phyloP scores from a whole-genome alignment of 257 asterid species.

The Gardenia jasminoides region DNA sequence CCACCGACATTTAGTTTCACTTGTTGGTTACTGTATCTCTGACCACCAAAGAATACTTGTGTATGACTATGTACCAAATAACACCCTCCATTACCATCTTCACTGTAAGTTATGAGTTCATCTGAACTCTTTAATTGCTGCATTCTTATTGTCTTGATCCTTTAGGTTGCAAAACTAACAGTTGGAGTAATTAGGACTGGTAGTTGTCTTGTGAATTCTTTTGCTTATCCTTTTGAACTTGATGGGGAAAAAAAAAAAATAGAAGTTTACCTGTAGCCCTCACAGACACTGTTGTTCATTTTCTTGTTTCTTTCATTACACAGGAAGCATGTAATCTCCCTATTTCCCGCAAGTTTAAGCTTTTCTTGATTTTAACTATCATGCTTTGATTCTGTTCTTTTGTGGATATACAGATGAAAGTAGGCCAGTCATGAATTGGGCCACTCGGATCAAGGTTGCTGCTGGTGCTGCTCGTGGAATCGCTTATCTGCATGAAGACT shows the following conservation, averaged over 20 bases:
- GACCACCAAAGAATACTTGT: slow-evolving; percentile 79
- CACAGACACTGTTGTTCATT: too few species aligned
- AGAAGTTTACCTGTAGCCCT: not conserved
- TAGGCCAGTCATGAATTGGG: slow-evolving; percentile 79
- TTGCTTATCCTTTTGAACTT: not conserved
- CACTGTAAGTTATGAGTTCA: slow-evolving; percentile 58
- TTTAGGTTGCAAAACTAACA: not conserved
- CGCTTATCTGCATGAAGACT: slow-evolving; percentile 98
- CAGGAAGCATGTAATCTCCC: not conserved
- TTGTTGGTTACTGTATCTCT: slow-evolving; percentile 91
- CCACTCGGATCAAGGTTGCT: slow-evolving; percentile 72
- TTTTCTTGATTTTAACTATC: not conserved
- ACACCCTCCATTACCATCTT: slow-evolving; percentile 92
- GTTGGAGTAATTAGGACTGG: not conserved
- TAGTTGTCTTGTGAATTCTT: not conserved
- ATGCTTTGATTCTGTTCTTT: not conserved
- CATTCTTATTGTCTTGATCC: not conserved
- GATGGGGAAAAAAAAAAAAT: not conserved
- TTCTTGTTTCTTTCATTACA: not conserved
- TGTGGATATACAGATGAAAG: slow-evolving; percentile 44
- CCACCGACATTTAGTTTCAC: slow-evolving; percentile 96
- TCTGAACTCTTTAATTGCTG: not conserved
- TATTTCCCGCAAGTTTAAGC: not conserved
- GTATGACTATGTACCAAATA: slow-evolving; percentile 76
- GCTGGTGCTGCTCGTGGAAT: slow-evolving; percentile 98